These are phyloP conservation scores for Cordia subcordata DNA, from an alignment of 257 asterid species.

Conservation along the genomic window DNA sequence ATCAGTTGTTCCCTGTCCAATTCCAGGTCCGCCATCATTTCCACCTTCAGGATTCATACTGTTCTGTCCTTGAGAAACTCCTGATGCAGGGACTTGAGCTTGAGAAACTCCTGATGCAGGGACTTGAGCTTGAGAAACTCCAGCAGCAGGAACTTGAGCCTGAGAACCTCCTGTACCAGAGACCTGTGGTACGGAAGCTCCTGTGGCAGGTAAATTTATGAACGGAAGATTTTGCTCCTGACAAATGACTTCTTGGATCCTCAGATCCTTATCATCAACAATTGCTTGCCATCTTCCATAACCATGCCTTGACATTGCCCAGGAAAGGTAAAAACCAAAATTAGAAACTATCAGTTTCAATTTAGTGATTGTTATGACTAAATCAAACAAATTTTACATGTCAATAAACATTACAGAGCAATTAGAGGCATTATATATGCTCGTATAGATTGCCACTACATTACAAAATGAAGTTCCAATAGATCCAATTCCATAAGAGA, in stretches of 20 bases:
- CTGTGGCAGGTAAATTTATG: constrained; percentile 50
- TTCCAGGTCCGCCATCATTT: constrained; percentile 41
- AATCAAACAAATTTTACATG: not conserved
- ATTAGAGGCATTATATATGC: too few relatives aligned
- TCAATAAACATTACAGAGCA: too few relatives aligned
- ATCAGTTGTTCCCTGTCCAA: constrained; percentile 50
- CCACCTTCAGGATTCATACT: constrained; percentile 36
- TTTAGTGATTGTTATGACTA: not conserved
- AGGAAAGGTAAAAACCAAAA: too few relatives aligned
- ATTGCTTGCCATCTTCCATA: constrained; percentile 99
- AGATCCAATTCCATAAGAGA: too few relatives aligned
- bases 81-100: constrained; percentile 35
- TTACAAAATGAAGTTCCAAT: too few relatives aligned
- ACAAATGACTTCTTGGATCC: constrained; percentile 81
- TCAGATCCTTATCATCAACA: constrained; percentile 86
- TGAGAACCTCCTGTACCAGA: constrained; percentile 33
- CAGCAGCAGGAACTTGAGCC: constrained; percentile 37
- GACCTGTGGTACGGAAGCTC: constrained; percentile 47
- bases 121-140: constrained; percentile 36
- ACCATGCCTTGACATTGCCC: constrained; percentile 64
- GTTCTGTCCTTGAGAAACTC: constrained; percentile 38
- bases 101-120: constrained; percentile 36
- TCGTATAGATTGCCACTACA: too few relatives aligned
- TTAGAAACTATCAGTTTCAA: too few relatives aligned
- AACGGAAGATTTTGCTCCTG: constrained; percentile 76